A percentile compares a stretch with the other conserved stretches of the same genome.
Conservation (phyloP, 1,284 basidiomycete species). For the Chiua sp. region DNA sequence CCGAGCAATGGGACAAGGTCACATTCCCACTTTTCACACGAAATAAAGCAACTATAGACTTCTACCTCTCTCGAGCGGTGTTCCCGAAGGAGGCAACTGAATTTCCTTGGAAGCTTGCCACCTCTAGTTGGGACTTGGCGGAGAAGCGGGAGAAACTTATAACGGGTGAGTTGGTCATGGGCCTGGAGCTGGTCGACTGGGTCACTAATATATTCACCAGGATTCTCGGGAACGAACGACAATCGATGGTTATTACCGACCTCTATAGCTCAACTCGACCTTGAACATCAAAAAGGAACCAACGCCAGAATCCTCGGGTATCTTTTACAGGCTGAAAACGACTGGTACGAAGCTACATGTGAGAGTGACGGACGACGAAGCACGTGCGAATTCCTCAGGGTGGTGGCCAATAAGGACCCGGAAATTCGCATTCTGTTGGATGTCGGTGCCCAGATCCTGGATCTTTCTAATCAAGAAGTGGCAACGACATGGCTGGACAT, state of each 20-base stretch:
- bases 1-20: slow-evolving; percentile 34
- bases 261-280: slow-evolving; percentile 7
- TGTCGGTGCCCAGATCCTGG: slow-evolving; percentile 60
- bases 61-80: slow-evolving; percentile 44
- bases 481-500: slow-evolving; percentile 46
- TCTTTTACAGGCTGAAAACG: slow-evolving; percentile 51
- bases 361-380: neutral
- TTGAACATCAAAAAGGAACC: slow-evolving; percentile 17
- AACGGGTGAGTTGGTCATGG: slow-evolving; percentile 4
- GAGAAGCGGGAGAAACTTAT: slow-evolving; percentile 20
- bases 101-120: slow-evolving; percentile 48
- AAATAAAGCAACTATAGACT: slow-evolving; percentile 50
- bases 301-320: slow-evolving; percentile 47
- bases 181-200: too few species aligned
- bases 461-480: slow-evolving; percentile 46
- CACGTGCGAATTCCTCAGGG: neutral
- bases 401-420: neutral
- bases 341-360: slow-evolving; percentile 31
- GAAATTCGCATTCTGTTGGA: slow-evolving; percentile 18
- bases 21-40: slow-evolving; percentile 41
- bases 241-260: slow-evolving; percentile 4
- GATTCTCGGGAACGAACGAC: slow-evolving; percentile 15
- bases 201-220: neutral
- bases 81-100: slow-evolving; percentile 41
- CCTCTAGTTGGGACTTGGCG: slow-evolving; percentile 57